Evolutionary conservation across 2,329 filamentous ascomycete genomes (phyloP), one percentile per base, ranked within the genome.

Genomic region (Ophiostoma sp.): DNA sequence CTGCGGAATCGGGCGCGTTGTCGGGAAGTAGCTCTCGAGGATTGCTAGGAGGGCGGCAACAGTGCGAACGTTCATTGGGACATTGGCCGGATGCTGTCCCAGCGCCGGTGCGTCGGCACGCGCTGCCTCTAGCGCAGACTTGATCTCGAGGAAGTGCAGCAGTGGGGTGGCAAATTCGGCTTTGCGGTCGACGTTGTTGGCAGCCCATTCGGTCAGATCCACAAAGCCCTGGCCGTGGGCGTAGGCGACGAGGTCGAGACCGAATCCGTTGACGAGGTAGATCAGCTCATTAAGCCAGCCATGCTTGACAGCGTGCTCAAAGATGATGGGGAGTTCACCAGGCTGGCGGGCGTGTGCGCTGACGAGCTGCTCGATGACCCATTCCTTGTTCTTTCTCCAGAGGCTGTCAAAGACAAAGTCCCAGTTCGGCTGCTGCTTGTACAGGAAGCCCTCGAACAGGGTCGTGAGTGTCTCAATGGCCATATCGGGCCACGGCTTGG

Each of bases 341-440:
- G 87, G 88, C 73, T 90, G 86, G 69, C 84, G 81, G 55, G 89
- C 89, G 76, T 95, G 92, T 8, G 86, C 85, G 69, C 93, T 89
- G 58, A 94, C 87, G 45, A 99, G 86, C 69, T 91, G 87, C 72
- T 89, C 86, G 9, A 89, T 89, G 16, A 98, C 90, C 90, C 93
- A 98, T 27, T 89, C 85, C 72, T 89, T 91, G 76, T 98, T 92
- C 75, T 95, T 93, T 73, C 90, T 89, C 93, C 94, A 98, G 5
- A 97, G 81, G 69, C 92, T 93, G 75, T 97, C 89, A 69, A 99
- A 85, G 14, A 97, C 94, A 71, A 97, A 96, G 72, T 93, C 89
- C 76, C 92, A 90, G 68, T 93, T 87, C 4, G 88, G 84, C 11
- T 92, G 87, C 68, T 88, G 85, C 77, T 93, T 93, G 74, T 88